These are phyloP conservation scores for Gillenia trifoliata DNA, from an alignment of 306 rosid species.

Conservation along the genomic window DNA sequence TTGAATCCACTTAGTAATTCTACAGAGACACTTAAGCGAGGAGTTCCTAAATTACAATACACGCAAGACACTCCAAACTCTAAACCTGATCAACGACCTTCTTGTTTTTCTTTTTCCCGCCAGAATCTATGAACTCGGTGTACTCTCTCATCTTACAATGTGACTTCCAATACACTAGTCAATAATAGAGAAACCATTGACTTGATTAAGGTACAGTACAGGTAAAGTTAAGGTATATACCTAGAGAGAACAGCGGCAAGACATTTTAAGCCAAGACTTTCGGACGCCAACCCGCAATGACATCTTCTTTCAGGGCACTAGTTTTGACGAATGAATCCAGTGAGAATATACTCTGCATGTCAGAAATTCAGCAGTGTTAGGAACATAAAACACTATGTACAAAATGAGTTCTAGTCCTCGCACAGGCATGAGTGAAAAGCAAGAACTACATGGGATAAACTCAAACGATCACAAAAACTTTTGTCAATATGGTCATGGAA, in stretches of 20 bases:
- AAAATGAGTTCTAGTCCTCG: neutral
- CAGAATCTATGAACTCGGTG: neutral
- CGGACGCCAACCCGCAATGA: slow-evolving; percentile 92
- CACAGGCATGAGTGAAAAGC: neutral
- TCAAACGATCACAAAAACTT: neutral
- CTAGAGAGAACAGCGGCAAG: neutral
- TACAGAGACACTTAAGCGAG: neutral
- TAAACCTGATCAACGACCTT: neutral
- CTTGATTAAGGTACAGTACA: neutral
- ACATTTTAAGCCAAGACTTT: slow-evolving; percentile 62
- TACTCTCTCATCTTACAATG: neutral
- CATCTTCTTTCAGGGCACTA: slow-evolving; percentile 68
- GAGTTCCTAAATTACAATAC: neutral
- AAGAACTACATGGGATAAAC: neutral
- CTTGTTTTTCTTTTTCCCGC: neutral
- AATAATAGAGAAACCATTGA: neutral
- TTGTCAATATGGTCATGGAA: neutral
- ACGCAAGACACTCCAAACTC: neutral
- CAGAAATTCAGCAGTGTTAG: slow-evolving; percentile 20
- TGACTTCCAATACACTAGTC: neutral
- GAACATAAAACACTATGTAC: neutral
- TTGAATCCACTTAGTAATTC: neutral
- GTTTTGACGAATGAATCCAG: slow-evolving; percentile 78
- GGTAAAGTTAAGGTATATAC: neutral
- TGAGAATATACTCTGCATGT: slow-evolving; percentile 61